These are phyloP conservation scores for Porphyra umbilicalis DNA, from an alignment of 31 red algal genomes.

Conservation along the genomic window DNA sequence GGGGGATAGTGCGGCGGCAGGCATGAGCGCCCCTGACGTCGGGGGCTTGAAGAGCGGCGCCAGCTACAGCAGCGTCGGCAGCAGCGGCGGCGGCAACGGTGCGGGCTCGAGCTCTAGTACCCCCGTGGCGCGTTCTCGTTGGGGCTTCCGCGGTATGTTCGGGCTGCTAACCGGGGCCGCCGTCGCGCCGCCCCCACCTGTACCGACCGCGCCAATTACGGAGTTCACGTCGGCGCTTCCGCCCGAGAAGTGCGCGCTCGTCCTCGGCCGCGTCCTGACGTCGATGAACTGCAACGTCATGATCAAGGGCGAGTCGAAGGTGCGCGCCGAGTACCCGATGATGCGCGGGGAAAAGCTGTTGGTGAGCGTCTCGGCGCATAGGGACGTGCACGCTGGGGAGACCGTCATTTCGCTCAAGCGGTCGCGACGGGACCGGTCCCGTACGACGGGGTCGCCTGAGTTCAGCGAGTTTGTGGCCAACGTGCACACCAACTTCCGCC, in stretches of 20 bases:
- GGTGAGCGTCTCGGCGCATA: slow-evolving; percentile 21
- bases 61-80: slow-evolving; percentile 11
- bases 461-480: not conserved
- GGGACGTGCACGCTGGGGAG: not conserved
- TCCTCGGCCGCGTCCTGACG: slow-evolving; percentile 48
- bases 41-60: not conserved
- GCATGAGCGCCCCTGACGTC: not conserved
- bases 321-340: slow-evolving; percentile 40
- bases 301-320: slow-evolving; percentile 62
- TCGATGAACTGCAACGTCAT: slow-evolving; percentile 55
- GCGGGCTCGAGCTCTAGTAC: slow-evolving; percentile 3
- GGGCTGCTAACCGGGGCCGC: not conserved
- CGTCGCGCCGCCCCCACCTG: slow-evolving; percentile 32
- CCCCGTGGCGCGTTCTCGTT: slow-evolving; percentile 48
- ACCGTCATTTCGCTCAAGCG: not conserved
- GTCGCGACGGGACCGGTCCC: not conserved
- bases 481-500: not conserved
- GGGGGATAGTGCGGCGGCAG: not conserved
- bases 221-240: slow-evolving; percentile 57
- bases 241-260: slow-evolving; percentile 43
- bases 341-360: slow-evolving; percentile 20
- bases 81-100: slow-evolving; percentile 13
- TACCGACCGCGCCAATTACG: slow-evolving; percentile 27
- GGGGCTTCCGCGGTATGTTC: slow-evolving; percentile 43
- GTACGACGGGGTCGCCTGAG: not conserved